Percentiles rank a stretch among this genome's conserved stretches.
These are phyloP conservation scores for Saccharum officinarum DNA, from an alignment of 176 grass and related monocot genomes.

Conservation along the genomic window DNA sequence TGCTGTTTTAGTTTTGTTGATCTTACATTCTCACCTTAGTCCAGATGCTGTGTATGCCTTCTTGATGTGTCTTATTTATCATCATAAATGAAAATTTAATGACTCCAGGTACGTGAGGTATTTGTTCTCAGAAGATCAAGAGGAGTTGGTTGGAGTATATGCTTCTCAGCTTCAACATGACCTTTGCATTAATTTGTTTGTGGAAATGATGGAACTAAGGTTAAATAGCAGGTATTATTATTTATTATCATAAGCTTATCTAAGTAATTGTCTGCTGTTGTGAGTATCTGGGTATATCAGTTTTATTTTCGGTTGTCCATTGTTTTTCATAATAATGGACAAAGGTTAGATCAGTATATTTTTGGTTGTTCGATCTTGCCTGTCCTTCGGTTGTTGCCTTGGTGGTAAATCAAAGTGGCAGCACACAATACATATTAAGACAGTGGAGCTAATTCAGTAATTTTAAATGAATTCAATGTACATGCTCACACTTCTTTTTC, in stretches of 20 bases:
- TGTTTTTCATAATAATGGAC: constrained; percentile 9
- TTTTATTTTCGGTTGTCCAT: neutral
- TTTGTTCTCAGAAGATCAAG: constrained; percentile 91
- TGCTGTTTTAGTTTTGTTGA: constrained; percentile 5
- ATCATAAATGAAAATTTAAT: constrained; percentile 13
- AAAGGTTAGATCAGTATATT: neutral
- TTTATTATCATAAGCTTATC: constrained; percentile 17
- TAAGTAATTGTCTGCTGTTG: neutral
- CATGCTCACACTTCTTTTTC: constrained; percentile 15
- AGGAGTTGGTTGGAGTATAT: constrained; percentile 95
- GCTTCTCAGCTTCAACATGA: constrained; percentile 87
- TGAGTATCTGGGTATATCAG: neutral
- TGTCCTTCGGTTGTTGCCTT: neutral
- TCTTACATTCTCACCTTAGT: constrained; percentile 3
- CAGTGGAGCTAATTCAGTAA: neutral
- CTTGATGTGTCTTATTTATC: constrained; percentile 15
- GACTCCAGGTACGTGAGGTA: constrained; percentile 85
- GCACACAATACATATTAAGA: neutral
- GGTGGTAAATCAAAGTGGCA: neutral
- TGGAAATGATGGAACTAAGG: constrained; percentile 93
- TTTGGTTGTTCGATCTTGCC: neutral
- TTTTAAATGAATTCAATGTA: constrained; percentile 2
- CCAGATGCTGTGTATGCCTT: constrained; percentile 6
- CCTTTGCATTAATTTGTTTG: constrained; percentile 85
- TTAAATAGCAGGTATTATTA: constrained; percentile 86